Base-by-base conservation (phyloP, 2,329 filamentous ascomycete genomes). In the Huntiella moniliformis region DNA sequence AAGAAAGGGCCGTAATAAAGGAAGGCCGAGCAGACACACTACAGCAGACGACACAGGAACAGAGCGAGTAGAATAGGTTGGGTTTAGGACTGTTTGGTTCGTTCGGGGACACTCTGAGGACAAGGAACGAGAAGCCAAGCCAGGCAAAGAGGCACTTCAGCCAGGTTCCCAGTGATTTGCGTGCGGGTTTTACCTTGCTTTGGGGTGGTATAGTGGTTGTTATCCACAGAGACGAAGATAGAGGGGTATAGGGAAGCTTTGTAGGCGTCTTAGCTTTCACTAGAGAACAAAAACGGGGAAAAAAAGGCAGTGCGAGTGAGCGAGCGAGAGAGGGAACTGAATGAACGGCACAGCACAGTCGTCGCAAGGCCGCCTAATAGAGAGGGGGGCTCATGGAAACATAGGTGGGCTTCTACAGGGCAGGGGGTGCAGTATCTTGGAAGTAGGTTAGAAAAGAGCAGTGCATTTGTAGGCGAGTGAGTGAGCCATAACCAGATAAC, bases 1-100 rank as follows among this genome's bases (percentile, higher is more conserved):
- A 55, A 51, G 46, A 51, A 51, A 37, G 47, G 49, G 49, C 45
- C 52, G 47, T 47, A 45, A 44, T 49, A 50, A 48, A 51, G 52
- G 50, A 51, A 51, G 53, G 53, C 52, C 53, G 51, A 53, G 53
- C 12, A 47, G 18, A 32, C 16, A 18, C 16, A 45, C 49, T 35
- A n/a, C n/a, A n/a, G n/a, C n/a, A 46, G 47, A 51, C 46, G 47
- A 44, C 44, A 50, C 47, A 34, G 42, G 11, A 13, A 41, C 18
- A 31, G 18, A 41, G 39, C 39, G 38, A 10, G 37, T 13, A 46
- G 44, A 33, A 46, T 39, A 36, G 34, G 37, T 34, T 46, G 22
- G 22, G 35, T 31, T 37, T 15, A 34, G 31, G 44, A 32, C 12
- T 37, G 42, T 17, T 17, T 16, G 33, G 42, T 13, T 22, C 10